These are phyloP conservation scores for Nothopassalora personata DNA, from an alignment of 2,329 filamentous ascomycete genomes.

Conservation along the genomic window DNA sequence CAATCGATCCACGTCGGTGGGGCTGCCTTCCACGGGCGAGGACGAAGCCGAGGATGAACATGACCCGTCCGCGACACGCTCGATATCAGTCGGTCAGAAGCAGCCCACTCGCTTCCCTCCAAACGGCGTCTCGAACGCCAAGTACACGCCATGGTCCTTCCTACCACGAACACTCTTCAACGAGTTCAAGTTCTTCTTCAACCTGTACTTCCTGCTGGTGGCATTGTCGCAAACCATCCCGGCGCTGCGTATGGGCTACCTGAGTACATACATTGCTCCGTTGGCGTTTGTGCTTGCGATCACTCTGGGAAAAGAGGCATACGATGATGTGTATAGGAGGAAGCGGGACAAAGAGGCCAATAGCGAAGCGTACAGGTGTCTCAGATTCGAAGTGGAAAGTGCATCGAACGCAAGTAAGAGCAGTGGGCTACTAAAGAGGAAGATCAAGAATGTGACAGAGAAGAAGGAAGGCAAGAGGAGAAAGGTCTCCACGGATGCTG, in stretches of 20 bases:
- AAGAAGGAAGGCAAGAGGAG: conserved; percentile 31
- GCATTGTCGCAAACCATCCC: conserved; percentile 91
- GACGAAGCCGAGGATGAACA: conserved; percentile 44
- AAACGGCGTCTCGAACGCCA: conserved; percentile 92
- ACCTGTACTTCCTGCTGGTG: conserved; percentile 96
- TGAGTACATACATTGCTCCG: conserved; percentile 90
- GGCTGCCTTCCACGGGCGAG: conserved; percentile 25
- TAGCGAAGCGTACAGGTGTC: conserved; percentile 75
- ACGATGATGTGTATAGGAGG: conserved; percentile 83
- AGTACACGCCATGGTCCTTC: conserved; percentile 94
- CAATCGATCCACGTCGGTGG: conserved; percentile 19
- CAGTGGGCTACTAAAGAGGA: conserved; percentile 28
- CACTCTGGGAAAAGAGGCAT: conserved; percentile 90
- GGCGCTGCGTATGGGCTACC: conserved; percentile 82
- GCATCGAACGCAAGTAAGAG: conserved; percentile 32
- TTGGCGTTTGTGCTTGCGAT: conserved; percentile 87
- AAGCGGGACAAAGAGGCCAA: conserved; percentile 90
- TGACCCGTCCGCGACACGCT: conserved; percentile 63
- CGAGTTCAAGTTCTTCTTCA: conserved; percentile 99
- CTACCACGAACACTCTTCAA: conserved; percentile 93
- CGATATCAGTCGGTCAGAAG: conserved; percentile 66
- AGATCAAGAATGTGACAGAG: conserved; percentile 28
- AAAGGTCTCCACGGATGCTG: conserved; percentile 30
- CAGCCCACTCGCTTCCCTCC: conserved; percentile 76
- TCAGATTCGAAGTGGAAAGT: conserved; percentile 60